These are phyloP conservation scores for Cyanophora paradoxa DNA, from an alignment of 78 protist genomes.

Conservation along the genomic window DNA sequence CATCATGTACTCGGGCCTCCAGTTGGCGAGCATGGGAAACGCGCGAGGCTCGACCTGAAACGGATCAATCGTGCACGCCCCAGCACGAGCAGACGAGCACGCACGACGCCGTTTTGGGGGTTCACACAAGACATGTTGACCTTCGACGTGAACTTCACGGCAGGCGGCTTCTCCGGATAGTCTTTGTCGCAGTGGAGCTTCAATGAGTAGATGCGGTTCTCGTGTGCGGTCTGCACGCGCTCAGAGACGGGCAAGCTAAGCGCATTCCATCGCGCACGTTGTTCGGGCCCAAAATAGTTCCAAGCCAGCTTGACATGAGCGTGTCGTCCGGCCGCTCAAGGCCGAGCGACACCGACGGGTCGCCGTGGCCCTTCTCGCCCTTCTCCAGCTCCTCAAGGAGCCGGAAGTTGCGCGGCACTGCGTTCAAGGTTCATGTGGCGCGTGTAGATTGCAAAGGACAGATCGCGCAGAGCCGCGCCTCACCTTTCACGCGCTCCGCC, in stretches of 20 bases:
- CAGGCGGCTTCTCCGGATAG: slow-evolving; percentile 80
- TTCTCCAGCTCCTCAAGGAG: slow-evolving; percentile 88
- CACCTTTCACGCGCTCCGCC: too few relatives aligned
- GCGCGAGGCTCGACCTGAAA: slow-evolving; percentile 19
- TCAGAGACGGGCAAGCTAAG: background rate
- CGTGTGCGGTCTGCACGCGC: slow-evolving; percentile 43
- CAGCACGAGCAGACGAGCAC: too few relatives aligned
- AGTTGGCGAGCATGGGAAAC: slow-evolving; percentile 40
- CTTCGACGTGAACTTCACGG: slow-evolving; percentile 54
- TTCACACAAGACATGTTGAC: too few relatives aligned
- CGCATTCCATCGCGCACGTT: slow-evolving; percentile 25
- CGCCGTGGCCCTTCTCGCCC: slow-evolving; percentile 83
- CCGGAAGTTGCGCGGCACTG: slow-evolving; percentile 86
- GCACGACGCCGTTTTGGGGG: too few relatives aligned
- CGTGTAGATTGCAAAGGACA: too few relatives aligned
- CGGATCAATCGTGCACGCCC: too few relatives aligned
- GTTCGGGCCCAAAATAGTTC: slow-evolving; percentile 84
- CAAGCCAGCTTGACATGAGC: slow-evolving; percentile 64
- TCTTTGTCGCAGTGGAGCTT: slow-evolving; percentile 66
- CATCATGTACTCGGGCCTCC: slow-evolving; percentile 30
- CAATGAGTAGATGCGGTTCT: slow-evolving; percentile 62
- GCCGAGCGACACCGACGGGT: slow-evolving; percentile 61
- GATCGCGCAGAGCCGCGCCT: too few relatives aligned
- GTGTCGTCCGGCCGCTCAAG: slow-evolving; percentile 61
- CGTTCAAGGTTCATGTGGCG: too few relatives aligned